phyloP scores from a whole-genome alignment of 257 asterid genomes.

The Agastache rugosa region DNA sequence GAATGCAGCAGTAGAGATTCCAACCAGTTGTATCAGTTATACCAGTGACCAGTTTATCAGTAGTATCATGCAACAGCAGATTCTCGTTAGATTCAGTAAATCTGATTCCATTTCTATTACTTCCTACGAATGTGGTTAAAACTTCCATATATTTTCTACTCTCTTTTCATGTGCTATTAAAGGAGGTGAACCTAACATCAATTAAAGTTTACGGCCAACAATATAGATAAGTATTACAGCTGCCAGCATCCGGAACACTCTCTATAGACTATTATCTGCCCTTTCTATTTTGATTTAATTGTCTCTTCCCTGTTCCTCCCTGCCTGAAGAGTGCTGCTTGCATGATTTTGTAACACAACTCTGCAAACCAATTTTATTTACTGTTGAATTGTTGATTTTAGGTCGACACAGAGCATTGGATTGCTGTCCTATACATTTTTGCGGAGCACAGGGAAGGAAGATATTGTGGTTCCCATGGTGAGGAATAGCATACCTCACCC shows the following conservation, averaged over 20 bases:
- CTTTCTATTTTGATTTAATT: neutral
- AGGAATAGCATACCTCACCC: slow-evolving; percentile 31
- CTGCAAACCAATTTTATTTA: slow-evolving; percentile 7
- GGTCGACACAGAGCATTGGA: slow-evolving; percentile 89
- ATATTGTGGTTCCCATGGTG: slow-evolving; percentile 92
- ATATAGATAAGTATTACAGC: neutral
- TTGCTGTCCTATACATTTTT: slow-evolving; percentile 83
- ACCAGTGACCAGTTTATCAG: too few relatives aligned
- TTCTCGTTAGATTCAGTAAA: too few relatives aligned
- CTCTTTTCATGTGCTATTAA: neutral
- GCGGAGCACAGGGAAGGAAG: slow-evolving; percentile 86
- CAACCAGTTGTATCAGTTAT: too few relatives aligned
- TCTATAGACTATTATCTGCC: neutral
- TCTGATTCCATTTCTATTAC: neutral
- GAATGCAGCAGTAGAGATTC: too few relatives aligned
- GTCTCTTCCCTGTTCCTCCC: slow-evolving; percentile 1
- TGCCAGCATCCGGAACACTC: slow-evolving; percentile 14
- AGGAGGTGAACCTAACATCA: too few relatives aligned
- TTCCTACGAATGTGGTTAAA: neutral
- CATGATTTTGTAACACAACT: slow-evolving; percentile 19
- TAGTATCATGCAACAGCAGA: too few relatives aligned
- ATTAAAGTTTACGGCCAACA: neutral
- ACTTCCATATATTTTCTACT: neutral
- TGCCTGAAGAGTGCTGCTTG: neutral
- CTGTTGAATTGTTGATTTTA: slow-evolving; percentile 38